These are phyloP conservation scores for Botrytis medusae DNA, from an alignment of 2,329 filamentous ascomycete species.

Conservation along the genomic window DNA sequence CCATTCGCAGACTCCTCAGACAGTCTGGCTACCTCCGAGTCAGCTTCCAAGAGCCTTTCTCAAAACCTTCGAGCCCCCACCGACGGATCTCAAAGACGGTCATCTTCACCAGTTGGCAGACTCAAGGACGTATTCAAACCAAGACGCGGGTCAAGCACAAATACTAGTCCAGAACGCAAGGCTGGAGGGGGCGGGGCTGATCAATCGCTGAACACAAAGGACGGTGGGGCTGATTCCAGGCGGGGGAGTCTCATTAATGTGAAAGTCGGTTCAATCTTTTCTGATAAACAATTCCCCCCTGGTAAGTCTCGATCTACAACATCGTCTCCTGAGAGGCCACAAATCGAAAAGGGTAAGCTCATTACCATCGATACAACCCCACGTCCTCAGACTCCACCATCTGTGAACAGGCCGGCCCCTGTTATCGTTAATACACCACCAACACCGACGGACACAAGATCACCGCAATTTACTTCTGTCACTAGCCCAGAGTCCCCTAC, in stretches of 20 bases:
- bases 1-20: conserved; percentile 36
- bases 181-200: conserved; percentile 28
- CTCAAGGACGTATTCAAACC: conserved; percentile 69
- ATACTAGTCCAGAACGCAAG: conserved; percentile 48
- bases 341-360: conserved; percentile 31
- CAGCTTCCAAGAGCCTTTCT: conserved; percentile 39
- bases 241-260: conserved; percentile 36
- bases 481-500: conserved; percentile 28
- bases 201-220: conserved; percentile 27
- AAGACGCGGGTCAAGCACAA: conserved; percentile 43
- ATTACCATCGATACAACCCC: conserved; percentile 34
- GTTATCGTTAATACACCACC: conserved; percentile 65
- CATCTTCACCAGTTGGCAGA: conserved; percentile 68
- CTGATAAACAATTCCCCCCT: conserved; percentile 32
- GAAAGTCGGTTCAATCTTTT: conserved; percentile 37
- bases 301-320: conserved; percentile 24
- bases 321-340: conserved; percentile 36
- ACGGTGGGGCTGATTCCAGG: conserved; percentile 29
- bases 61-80: conserved; percentile 45
- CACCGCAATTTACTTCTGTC: conserved; percentile 35
- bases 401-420: conserved; percentile 42
- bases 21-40: conserved; percentile 38
- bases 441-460: conserved; percentile 55
- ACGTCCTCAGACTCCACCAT: conserved; percentile 37
- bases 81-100: conserved; percentile 53